Evolutionary conservation across 805 yeast genomes (phyloP), one percentile per base, ranked within the genome.

Genomic region (Komagataella pastoris): DNA sequence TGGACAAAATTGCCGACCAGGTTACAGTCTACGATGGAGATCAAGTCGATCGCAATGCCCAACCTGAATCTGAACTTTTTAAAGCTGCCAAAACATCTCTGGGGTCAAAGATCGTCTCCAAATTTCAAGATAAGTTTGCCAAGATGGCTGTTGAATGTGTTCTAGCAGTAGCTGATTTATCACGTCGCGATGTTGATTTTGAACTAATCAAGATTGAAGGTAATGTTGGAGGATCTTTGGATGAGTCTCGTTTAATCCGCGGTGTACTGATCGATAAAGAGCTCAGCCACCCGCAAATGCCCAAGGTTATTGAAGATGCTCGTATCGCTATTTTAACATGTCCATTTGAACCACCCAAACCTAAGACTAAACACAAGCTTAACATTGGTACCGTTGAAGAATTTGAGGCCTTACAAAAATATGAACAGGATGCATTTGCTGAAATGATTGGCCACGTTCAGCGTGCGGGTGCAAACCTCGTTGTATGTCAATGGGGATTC

Each of bases 271-370:
- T 93, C 54, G 99, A 93, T 68, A 93, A 93, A 71, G 98, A 93
- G 63, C 91, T 90, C 68, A 88, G 97, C 1, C 99, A 93, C 68
- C 97, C 98, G 3, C 99, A 93, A 70, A 93, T 93, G 99, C 93
- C 96, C 50, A 88, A 88, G 63, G 66, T 67, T 51, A 76, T 91
- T 48, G 67, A 73, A 54, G 85, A 89, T 66, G 95, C 88, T 57
- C 88, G 87, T 65, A 76, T 93, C 55, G 98, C 98, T 49, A 91
- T 93, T 58, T 76, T 93, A 64, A 93, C 99, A 2, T 91, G 98
- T 73, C 98, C 99, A 60, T 93, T 93, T 65, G 99, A 93, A 74
- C 99, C 99, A 46, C 99, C 99, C 61, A 93, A 93, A 72, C 99
- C 99, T 59, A 93, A 93, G 73, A 93, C 99, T 21, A 93, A 93